Conservation (phyloP, 495 filamentous ascomycete species). For the Collariella sp. region DNA sequence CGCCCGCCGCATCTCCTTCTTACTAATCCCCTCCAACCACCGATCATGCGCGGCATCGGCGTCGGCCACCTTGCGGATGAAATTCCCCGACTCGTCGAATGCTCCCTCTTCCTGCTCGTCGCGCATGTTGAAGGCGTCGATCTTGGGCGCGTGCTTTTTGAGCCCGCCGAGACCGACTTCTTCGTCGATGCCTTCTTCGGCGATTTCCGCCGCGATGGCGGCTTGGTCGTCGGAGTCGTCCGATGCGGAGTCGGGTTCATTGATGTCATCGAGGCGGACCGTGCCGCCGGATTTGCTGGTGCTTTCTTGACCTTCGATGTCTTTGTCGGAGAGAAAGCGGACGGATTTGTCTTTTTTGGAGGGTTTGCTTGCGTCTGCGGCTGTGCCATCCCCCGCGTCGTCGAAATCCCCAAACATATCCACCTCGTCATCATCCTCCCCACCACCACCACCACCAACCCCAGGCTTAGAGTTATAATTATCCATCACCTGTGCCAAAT, state of each 20-base stretch:
- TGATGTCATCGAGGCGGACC: slow-evolving; percentile 40
- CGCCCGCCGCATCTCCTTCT: slow-evolving; percentile 84
- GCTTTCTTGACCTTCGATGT: slow-evolving; percentile 82
- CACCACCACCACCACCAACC: slow-evolving; percentile 23
- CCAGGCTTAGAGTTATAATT: slow-evolving; percentile 28
- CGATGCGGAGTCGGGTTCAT: slow-evolving; percentile 54
- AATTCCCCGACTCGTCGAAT: slow-evolving; percentile 88
- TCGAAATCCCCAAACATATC: slow-evolving; percentile 88
- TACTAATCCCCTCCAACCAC: slow-evolving; percentile 87
- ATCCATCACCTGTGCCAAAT: slow-evolving; percentile 37
- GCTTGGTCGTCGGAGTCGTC: slow-evolving; percentile 68
- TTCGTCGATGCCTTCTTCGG: slow-evolving; percentile 65
- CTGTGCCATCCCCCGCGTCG: slow-evolving; percentile 51
- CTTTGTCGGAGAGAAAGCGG: slow-evolving; percentile 60
- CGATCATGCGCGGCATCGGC: slow-evolving; percentile 84
- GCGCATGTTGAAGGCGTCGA: slow-evolving; percentile 94
- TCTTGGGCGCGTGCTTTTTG: slow-evolving; percentile 89
- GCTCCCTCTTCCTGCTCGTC: slow-evolving; percentile 84
- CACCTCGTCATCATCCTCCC: slow-evolving; percentile 56
- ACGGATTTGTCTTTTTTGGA: slow-evolving; percentile 71
- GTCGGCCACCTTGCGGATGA: slow-evolving; percentile 77
- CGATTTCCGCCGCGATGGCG: slow-evolving; percentile 54
- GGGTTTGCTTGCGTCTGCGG: slow-evolving; percentile 22
- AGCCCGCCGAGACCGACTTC: slow-evolving; percentile 83
- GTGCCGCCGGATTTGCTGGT: slow-evolving; percentile 63